Base-by-base conservation (phyloP, 2,329 filamentous ascomycete species). In the Cladorrhinum sp. region DNA sequence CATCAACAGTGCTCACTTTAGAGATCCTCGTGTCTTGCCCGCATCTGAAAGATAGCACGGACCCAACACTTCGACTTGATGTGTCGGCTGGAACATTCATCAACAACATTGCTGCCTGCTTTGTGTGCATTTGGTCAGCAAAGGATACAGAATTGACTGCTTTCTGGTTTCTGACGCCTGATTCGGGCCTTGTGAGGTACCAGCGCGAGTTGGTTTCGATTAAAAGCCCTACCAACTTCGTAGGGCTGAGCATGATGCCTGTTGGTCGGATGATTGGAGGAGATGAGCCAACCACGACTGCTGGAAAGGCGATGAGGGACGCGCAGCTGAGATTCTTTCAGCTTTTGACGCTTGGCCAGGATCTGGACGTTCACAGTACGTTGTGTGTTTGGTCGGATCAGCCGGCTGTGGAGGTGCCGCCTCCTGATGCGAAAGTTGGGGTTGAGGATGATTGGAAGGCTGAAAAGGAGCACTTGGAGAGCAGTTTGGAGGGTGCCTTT, bases 11-110 rank as follows among this genome's bases (percentile, higher is more conserved):
- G 2, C n/a, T 65, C 12, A 53, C 54, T 23, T 58, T 68, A 24
- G 61, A 66, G 6, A 42, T 62, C 12, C 61, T 70, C 24, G 51
- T 49, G 3, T 65, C 77, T 73, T 51, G 58, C 18, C 49, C 60
- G 2, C 82, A 84, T 65, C 74, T 78, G 28, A 75, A 76, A 55
- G 73, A 75, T 53, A 57, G 67, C 10, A 70, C 71, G 23, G 75
- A 77, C 64, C 70, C 70, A 28, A 73, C 69, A 2, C 65, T 83
- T 18, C 76, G 74, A 55, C 67, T 84, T 26, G 69, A 71, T 23
- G 69, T 79, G 23, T 70, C 73, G 14, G 70, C 70, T 30, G 68
- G 66, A 21, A 57, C 67, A 10, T 60, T 63, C 42, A 26, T 65
- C 28, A 42, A 57, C 42, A 52, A 52, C 28, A 26, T 39, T 14